Evolutionary conservation across 331 rosid species (phyloP), one percentile per base, ranked within the genome.

Genomic region (Acacia pycnantha): DNA sequence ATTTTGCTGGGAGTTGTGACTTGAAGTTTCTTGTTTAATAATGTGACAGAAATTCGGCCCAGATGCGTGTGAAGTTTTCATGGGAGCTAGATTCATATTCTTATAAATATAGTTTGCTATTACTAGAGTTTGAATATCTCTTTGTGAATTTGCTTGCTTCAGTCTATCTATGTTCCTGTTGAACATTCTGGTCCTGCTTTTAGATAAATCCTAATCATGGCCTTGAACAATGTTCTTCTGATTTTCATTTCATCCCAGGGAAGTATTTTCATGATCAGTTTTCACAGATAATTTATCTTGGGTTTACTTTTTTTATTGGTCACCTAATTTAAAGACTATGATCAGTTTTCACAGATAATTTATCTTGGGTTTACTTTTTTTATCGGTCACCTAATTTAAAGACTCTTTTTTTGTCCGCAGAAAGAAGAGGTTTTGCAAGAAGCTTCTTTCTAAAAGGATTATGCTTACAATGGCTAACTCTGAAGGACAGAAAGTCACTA

Each of bases 381-480:
- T 5, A 62, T 40, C 40, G 51, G 62, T 21, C 6, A 16, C 61
- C 40, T 85, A 0, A 31, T 31, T 31, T 31, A 31, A 31, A 31
- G 37, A 67, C 41, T 26, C 56, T 11, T 31, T 46, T 80, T 71
- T 80, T 68, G 58, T 15, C 43, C 71, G 87, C 87, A 86, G 97
- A 77, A 88, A 78, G 68, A 90, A 84, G 80, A 76, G 72, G 77
- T 56, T 33, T 26, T 22, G 75, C 40, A 73, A 84, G 85, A 86
- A 84, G 86, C 74, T 81, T 61, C 71, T 69, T 47, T 41, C 82
- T 44, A 61, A 29, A 86, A 82, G 83, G 27, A 72, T 84, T 69
- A 26, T 31, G 33, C 77, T 85, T 47, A 88, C 80, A 84, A 94
- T 94, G 97, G 91, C 88, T 33, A 82, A 71, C 56, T 4, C 22